These are phyloP conservation scores for Corymbia maculata DNA, from an alignment of 345 rosid species.

Conservation along the genomic window DNA sequence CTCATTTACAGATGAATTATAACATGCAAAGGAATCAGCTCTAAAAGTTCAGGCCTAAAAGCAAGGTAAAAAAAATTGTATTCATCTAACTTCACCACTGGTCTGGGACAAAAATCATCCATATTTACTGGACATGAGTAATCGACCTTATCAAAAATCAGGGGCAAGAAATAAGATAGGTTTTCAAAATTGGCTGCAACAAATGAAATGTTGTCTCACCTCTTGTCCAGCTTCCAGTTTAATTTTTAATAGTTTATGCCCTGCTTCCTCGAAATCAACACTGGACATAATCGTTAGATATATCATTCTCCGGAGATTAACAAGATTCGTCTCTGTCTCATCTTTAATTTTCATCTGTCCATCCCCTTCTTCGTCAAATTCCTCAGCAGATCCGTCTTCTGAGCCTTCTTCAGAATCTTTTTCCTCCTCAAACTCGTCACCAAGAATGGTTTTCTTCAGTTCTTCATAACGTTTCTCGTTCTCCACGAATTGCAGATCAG, in stretches of 20 bases:
- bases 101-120: not conserved
- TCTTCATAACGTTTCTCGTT: conserved; percentile 84
- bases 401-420: conserved; percentile 64
- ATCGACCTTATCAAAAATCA: not conserved
- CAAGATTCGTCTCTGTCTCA: conserved; percentile 88
- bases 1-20: not conserved
- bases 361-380: conserved; percentile 62
- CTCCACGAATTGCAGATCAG: conserved; percentile 70
- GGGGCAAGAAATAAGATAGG: not conserved
- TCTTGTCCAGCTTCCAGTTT: conserved; percentile 97
- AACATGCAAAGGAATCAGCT: not conserved
- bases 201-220: conserved; percentile 23
- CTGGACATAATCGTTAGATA: conserved; percentile 95
- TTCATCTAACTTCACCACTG: not conserved
- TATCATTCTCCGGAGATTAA: conserved; percentile 89
- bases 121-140: not conserved
- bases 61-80: not conserved
- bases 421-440: conserved; percentile 77
- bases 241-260: conserved; percentile 82
- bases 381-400: conserved; percentile 43
- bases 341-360: conserved; percentile 68
- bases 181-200: not conserved
- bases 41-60: not conserved
- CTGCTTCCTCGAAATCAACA: conserved; percentile 95
- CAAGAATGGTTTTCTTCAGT: conserved; percentile 75